phyloP scores from a whole-genome alignment of 2,329 filamentous ascomycete species.

The Aureobasidium sp. region DNA sequence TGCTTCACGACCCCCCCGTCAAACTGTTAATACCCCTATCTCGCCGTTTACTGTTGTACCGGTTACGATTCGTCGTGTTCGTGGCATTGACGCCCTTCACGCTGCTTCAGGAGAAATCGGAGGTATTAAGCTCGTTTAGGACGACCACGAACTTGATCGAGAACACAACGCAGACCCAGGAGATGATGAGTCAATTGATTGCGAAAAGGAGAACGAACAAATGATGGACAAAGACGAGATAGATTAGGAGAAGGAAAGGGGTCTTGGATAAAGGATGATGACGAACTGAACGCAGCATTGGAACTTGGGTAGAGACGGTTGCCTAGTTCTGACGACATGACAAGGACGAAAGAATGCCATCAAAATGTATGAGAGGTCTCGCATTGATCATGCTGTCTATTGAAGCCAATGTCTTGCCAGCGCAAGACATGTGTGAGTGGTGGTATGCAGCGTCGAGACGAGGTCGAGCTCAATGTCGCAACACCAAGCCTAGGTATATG shows the following conservation, averaged over 20 bases:
- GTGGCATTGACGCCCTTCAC: neutral
- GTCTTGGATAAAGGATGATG: neutral
- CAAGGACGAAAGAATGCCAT: neutral
- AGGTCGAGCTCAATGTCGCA: neutral
- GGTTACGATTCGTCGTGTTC: neutral
- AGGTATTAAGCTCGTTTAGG: no score
- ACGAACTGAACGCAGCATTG: neutral
- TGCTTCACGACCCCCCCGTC: neutral
- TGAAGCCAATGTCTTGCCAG: neutral
- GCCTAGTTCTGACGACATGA: neutral
- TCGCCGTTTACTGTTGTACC: neutral
- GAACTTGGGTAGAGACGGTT: neutral
- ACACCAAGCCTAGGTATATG: no score
- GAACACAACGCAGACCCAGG: no score
- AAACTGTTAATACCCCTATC: neutral
- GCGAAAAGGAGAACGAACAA: no score
- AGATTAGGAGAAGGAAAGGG: no score
- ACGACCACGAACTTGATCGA: no score
- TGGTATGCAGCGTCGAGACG: neutral
- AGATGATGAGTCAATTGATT: no score
- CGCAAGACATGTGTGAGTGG: neutral
- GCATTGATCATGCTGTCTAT: neutral
- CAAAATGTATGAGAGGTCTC: neutral
- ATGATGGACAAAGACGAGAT: no score
- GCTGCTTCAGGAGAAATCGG: neutral